Percentiles rank a stretch among this genome's conserved stretches.
Conservation (phyloP, 208 protist genomes). For the Crithidia fasciculata region DNA sequence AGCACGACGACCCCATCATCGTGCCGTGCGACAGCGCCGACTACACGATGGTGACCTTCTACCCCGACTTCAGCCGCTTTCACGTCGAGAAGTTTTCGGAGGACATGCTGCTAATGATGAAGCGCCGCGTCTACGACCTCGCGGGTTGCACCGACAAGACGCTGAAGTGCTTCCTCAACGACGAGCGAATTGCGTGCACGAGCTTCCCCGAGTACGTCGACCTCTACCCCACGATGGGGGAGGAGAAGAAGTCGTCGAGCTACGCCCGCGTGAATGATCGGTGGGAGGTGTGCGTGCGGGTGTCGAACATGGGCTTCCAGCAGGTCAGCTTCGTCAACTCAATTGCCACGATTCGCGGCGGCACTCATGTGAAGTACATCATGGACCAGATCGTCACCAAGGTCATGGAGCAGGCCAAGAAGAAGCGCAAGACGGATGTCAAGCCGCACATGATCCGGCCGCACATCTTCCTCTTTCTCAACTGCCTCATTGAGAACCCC, state of each 20-base stretch:
- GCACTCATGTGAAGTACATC: constrained; percentile 99
- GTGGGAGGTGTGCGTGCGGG: constrained; percentile 97
- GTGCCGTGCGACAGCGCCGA: constrained; percentile 75
- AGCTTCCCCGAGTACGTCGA: constrained; percentile 98
- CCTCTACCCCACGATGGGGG: constrained; percentile 93
- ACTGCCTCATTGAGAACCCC: constrained; percentile 99
- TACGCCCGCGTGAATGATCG: constrained; percentile 92
- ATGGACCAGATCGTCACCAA: constrained; percentile 94
- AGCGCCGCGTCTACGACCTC: constrained; percentile 99
- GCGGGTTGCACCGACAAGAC: constrained; percentile 95
- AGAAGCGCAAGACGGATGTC: constrained; percentile 97
- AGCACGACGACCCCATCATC: constrained; percentile 93
- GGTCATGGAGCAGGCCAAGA: constrained; percentile 92
- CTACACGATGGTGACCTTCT: constrained; percentile 99
- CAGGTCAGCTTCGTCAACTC: constrained; percentile 99
- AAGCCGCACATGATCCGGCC: constrained; percentile 97
- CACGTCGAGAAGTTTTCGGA: constrained; percentile 95
- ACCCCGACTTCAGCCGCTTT: constrained; percentile 98
- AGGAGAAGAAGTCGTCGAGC: constrained; percentile 77
- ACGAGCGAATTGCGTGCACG: constrained; percentile 88
- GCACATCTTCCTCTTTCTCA: constrained; percentile 99
- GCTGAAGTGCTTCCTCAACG: constrained; percentile 97
- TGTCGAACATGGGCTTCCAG: constrained; percentile 95
- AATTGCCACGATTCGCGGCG: constrained; percentile 99
- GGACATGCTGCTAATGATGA: constrained; percentile 97